phyloP scores from a whole-genome alignment of 352 stramenopile genomes.

The Thalassiosira hispida region DNA sequence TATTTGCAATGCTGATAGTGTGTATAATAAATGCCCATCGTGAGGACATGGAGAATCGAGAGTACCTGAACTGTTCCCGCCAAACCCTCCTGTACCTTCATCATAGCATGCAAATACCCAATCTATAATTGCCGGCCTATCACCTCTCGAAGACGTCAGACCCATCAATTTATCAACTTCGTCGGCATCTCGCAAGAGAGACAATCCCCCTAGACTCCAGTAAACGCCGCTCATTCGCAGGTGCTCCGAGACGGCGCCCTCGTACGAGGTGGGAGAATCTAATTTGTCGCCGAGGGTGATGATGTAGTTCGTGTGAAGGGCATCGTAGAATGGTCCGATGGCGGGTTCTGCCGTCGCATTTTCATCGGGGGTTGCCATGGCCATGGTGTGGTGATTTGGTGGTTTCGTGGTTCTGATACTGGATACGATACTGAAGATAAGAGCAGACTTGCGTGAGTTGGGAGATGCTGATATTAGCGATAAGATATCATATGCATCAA shows the following conservation, averaged over 20 bases:
- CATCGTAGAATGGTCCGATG: constrained; percentile 66
- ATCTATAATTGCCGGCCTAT: constrained; percentile 89
- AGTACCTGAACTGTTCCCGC: constrained; percentile 89
- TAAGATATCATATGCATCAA: too few relatives aligned
- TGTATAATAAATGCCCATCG: constrained; percentile 97
- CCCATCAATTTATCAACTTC: constrained; percentile 88
- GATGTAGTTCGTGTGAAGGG: constrained; percentile 76
- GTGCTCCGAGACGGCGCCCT: constrained; percentile 92
- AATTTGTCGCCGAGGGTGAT: constrained; percentile 67
- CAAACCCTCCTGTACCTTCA: constrained; percentile 89
- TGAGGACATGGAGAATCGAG: constrained; percentile 74
- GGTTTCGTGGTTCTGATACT: not conserved
- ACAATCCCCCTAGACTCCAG: constrained; percentile 96
- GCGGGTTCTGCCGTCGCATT: not conserved
- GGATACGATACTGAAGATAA: too few relatives aligned
- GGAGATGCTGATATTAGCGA: too few relatives aligned
- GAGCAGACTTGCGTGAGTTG: too few relatives aligned
- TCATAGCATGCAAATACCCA: constrained; percentile 95
- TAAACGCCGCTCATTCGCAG: constrained; percentile 98
- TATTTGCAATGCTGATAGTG: constrained; percentile 96
- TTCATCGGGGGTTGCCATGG: not conserved
- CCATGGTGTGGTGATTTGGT: not conserved
- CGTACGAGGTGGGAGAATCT: constrained; percentile 70
- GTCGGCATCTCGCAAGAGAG: constrained; percentile 87
- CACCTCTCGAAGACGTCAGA: constrained; percentile 28